phyloP scores from a whole-genome alignment of 164 flowering plant genomes.

The Berberis thunbergii region DNA sequence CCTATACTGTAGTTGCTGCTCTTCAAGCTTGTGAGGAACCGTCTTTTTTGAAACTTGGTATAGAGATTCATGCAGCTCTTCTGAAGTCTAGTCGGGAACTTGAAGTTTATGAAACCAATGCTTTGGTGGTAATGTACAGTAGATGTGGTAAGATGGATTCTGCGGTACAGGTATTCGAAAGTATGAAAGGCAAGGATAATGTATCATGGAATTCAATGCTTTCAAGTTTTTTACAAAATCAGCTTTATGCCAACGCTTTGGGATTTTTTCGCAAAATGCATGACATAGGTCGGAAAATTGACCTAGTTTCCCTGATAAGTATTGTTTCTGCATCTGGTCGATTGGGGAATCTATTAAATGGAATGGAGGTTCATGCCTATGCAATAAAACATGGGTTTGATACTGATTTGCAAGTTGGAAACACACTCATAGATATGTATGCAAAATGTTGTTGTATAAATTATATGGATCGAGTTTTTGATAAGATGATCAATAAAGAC shows the following conservation, averaged over 20 bases:
- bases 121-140: constrained; percentile 68
- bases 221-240: constrained; percentile 62
- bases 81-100: constrained; percentile 32
- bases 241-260: constrained; percentile 45
- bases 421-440: constrained; percentile 80
- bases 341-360: constrained; percentile 40
- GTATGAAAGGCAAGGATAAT: constrained; percentile 42
- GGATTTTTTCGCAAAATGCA: constrained; percentile 37
- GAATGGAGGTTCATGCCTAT: constrained; percentile 72
- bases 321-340: constrained; percentile 51
- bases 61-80: constrained; percentile 62
- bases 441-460: constrained; percentile 40
- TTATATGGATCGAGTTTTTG: constrained; percentile 45
- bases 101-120: constrained; percentile 57
- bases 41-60: constrained; percentile 31
- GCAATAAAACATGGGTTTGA: constrained; percentile 52
- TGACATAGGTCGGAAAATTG: constrained; percentile 31
- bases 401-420: constrained; percentile 52
- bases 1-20: constrained; percentile 57
- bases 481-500: constrained; percentile 43
- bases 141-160: constrained; percentile 39
- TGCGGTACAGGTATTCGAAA: constrained; percentile 35
- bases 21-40: constrained; percentile 64
- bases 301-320: constrained; percentile 45
- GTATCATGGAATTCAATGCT: constrained; percentile 84